Percentiles rank a stretch among this genome's conserved stretches.
Conservation (phyloP, 441 rosid genomes). For the Mallotus repandus region DNA sequence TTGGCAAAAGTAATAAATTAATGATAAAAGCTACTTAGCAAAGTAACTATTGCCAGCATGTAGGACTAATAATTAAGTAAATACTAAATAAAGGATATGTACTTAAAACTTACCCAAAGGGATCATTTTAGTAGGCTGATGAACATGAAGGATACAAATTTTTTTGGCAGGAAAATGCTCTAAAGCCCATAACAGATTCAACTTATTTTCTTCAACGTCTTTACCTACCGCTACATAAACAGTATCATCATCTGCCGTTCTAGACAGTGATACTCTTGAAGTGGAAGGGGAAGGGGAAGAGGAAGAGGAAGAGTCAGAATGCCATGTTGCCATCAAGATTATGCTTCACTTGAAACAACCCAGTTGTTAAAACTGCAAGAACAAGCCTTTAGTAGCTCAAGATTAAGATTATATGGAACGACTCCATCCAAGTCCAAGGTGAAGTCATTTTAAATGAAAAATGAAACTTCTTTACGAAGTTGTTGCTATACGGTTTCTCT, state of each 20-base stretch:
- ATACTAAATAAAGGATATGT: too few species aligned
- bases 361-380: not conserved
- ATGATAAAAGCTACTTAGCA: too few species aligned
- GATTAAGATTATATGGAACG: too few species aligned
- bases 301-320: not conserved
- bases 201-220: conserved; percentile 51
- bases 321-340: not conserved
- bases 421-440: not conserved
- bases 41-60: too few species aligned
- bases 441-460: not conserved
- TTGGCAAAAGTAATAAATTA: too few species aligned
- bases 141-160: conserved; percentile 60
- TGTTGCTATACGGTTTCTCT: not conserved
- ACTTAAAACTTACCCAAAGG: conserved; percentile 28
- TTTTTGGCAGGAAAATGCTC: conserved; percentile 45
- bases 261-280: conserved; percentile 32
- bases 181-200: conserved; percentile 61
- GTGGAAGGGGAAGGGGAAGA: not conserved
- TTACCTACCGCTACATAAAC: conserved; percentile 64
- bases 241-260: conserved; percentile 36
- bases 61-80: too few species aligned
- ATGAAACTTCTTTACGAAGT: not conserved
- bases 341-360: not conserved
- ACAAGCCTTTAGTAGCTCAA: too few species aligned
- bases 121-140: conserved; percentile 38